phyloP scores from a whole-genome alignment of 1,284 basidiomycete species.

The Cryptococcus jaspeensis region DNA sequence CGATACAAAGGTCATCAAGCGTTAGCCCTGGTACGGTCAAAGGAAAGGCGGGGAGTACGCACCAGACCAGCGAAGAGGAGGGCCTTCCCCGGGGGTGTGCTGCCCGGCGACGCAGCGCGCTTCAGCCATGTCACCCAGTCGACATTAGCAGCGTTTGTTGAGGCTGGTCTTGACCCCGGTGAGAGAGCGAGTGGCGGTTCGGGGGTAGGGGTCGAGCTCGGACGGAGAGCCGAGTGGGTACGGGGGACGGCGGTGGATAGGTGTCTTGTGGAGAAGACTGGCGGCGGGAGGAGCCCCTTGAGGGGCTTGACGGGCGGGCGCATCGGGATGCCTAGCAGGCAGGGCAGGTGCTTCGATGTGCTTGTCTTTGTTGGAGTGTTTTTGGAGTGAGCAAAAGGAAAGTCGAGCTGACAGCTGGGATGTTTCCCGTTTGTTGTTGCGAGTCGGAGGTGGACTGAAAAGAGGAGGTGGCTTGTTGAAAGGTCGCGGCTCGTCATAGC shows the following conservation, averaged over 20 bases:
- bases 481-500: too few species aligned
- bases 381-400: neutral
- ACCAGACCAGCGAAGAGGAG: constrained; percentile 49
- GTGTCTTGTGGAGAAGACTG: neutral
- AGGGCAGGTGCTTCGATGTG: neutral
- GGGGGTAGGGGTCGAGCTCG: neutral
- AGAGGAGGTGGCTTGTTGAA: too few species aligned
- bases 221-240: neutral
- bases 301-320: neutral
- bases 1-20: neutral
- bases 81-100: constrained; percentile 21
- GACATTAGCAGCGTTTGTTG: constrained; percentile 31
- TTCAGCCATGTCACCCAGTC: constrained; percentile 45
- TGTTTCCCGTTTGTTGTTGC: too few species aligned
- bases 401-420: neutral
- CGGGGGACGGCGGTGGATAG: too few species aligned
- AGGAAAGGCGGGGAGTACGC: constrained; percentile 12
- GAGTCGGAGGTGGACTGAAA: too few species aligned
- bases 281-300: neutral
- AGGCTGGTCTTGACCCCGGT: constrained; percentile 16
- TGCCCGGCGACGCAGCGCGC: constrained; percentile 11
- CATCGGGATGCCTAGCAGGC: neutral
- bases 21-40: too few species aligned
- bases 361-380: neutral
- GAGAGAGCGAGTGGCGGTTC: neutral